Evolutionary conservation across 129 eudicot species (phyloP).

Genomic region (Ambrosia trifida): DNA sequence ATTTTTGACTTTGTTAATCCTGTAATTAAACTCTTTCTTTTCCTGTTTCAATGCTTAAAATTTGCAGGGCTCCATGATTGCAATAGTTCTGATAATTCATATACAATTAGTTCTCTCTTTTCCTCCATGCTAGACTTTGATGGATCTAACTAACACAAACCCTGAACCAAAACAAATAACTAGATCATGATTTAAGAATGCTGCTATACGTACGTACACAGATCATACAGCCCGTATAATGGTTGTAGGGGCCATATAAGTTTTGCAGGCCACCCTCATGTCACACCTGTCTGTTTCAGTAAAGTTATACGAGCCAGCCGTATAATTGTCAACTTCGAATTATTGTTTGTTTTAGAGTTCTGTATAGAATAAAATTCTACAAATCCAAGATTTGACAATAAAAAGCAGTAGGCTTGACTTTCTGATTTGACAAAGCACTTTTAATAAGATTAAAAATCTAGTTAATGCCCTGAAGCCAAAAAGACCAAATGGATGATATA

Average conservation of each 20-base stretch:
- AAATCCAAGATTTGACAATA: neutral
- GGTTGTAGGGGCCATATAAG: no score
- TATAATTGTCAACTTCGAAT: neutral
- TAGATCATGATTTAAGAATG: conserved; percentile 1
- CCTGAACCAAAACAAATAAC: conserved; percentile 36
- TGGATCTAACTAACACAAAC: conserved; percentile 50
- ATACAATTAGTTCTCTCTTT: conserved; percentile 65
- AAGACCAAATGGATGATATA: neutral
- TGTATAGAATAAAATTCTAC: neutral
- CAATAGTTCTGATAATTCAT: conserved; percentile 63
- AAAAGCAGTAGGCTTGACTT: conserved; percentile 21
- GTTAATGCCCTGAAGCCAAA: conserved; percentile 12
- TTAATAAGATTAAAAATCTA: conserved; percentile 3
- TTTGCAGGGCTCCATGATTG: conserved; percentile 73
- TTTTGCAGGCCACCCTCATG: no score
- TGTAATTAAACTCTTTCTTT: conserved; percentile 73
- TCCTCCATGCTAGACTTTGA: conserved; percentile 61
- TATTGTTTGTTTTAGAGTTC: neutral
- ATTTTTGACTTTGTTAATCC: conserved; percentile 70
- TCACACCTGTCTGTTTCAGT: no score
- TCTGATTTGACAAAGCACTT: conserved; percentile 11
- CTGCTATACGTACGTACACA: no score
- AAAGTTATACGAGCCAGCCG: no score
- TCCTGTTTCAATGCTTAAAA: conserved; percentile 66
- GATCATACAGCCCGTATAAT: no score